Evolutionary conservation across 805 yeast genomes (phyloP), one percentile per base, ranked within the genome.

Genomic region (Zygosaccharomyces pseudorouxii): DNA sequence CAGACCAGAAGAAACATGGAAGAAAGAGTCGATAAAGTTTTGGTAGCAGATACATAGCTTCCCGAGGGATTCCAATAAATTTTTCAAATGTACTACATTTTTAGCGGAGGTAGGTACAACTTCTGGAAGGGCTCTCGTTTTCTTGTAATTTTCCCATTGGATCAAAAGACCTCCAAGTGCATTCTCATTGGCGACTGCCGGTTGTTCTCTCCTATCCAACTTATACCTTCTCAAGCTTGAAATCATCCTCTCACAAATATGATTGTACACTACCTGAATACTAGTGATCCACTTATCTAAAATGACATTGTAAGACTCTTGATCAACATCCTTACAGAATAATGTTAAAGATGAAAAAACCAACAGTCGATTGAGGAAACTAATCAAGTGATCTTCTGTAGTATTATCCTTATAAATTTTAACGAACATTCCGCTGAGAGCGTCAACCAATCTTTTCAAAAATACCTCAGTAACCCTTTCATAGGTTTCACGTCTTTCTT

Each of bases 401-500:
- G 62, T 52, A 1, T 55, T 56, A 27, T 70, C 67, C 9, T 55
- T 62, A n/a, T 63, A 54, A 9, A 72, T 69, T 19, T 60, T 64
- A 25, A 65, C 69, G 46, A 85, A 73, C 28, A 75, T 70, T 3
- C 57, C 49, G 11, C 68, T 69, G 52, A 82, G 67, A 42, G 75
- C 81, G 1, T 44, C 52, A 11, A 61, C 71, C 48, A 80, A 73
- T 51, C 77, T 72, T 16, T 59, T 63, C 29, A 79, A 63, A 58
- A 89, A 86, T 4, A 70, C 65, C 2, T 61, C 56, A 1, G 84
- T 73, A 0, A 81, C 81, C 18, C 68, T 62, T 56, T 82, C 87
- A 60, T 84, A 86, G 4, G 71, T 74, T 12, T 72, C 69, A 49
- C 80, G 76, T 58, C 84, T 82, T 57, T 86, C 89, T 51, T 74